phyloP scores from a whole-genome alignment of 2,329 filamentous ascomycete species.

The Aspergillus niger region DNA sequence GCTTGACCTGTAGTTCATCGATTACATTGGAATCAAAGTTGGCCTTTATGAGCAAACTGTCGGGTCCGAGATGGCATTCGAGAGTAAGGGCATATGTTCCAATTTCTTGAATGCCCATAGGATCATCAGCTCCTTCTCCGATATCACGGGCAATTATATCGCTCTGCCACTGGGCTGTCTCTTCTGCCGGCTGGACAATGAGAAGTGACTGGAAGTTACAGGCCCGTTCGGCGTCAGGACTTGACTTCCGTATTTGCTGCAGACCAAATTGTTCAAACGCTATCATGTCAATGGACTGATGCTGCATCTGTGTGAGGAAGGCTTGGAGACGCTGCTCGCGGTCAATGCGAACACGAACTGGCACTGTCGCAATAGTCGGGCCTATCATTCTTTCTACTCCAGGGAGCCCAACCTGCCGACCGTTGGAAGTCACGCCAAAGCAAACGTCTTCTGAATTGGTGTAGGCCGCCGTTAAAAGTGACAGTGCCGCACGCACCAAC shows the following conservation, averaged over 20 bases:
- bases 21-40: not conserved
- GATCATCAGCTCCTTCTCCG: not conserved
- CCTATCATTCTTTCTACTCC: not conserved
- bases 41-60: not conserved
- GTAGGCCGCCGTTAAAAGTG: not conserved
- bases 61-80: constrained; percentile 1
- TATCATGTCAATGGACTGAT: constrained; percentile 1
- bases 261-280: constrained; percentile 6
- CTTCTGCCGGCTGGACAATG: not conserved
- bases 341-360: not conserved
- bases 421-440: constrained; percentile 5
- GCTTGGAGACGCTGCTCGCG: not conserved
- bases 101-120: not conserved
- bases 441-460: not conserved
- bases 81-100: constrained; percentile 4
- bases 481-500: not conserved
- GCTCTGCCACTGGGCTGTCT: not conserved
- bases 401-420: not conserved
- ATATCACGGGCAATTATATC: not conserved
- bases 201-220: constrained; percentile 9
- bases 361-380: constrained; percentile 11
- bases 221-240: constrained; percentile 1
- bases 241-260: not conserved
- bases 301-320: not conserved
- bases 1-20: not conserved